Percentiles rank a stretch among this genome's conserved stretches.
These are phyloP conservation scores for Linnemannia exigua DNA, from an alignment of 192 early-diverging fungal species.

Conservation along the genomic window DNA sequence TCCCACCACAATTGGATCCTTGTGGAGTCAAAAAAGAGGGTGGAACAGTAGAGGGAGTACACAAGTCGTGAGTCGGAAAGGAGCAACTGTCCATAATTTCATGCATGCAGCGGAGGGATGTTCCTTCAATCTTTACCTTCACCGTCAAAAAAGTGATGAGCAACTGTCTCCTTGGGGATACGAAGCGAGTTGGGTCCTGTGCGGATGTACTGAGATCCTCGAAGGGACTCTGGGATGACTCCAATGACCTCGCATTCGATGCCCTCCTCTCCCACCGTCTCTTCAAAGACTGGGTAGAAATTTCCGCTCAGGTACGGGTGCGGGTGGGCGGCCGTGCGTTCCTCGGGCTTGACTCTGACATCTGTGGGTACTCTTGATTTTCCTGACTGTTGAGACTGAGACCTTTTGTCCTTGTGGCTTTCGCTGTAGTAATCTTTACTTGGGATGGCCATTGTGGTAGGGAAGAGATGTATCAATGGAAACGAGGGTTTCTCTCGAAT, in stretches of 20 bases:
- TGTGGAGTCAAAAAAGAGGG: background rate
- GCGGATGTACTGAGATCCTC: slow-evolving; percentile 36
- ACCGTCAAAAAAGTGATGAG: slow-evolving; percentile 43
- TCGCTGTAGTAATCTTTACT: background rate
- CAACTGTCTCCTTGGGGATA: slow-evolving; percentile 7
- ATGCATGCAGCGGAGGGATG: too few relatives aligned
- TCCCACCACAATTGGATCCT: background rate
- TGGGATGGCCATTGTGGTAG: background rate
- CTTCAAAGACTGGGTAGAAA: slow-evolving; percentile 54
- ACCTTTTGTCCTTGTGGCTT: background rate
- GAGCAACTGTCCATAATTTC: background rate
- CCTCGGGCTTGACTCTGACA: slow-evolving; percentile 5
- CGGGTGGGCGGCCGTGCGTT: slow-evolving; percentile 12
- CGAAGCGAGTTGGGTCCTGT: slow-evolving; percentile 47
- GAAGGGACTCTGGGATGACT: slow-evolving; percentile 33
- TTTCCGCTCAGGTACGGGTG: slow-evolving; percentile 48
- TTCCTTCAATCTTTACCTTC: slow-evolving; percentile 28
- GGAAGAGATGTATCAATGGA: background rate
- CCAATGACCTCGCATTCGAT: slow-evolving; percentile 50
- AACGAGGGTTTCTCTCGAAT: background rate
- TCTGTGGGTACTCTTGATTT: background rate
- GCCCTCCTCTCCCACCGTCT: slow-evolving; percentile 45
- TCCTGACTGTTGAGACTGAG: background rate
- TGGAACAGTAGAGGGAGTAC: background rate
- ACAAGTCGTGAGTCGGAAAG: background rate